These are phyloP conservation scores for Scheffersomyces stipitis DNA, from an alignment of 805 yeast species.

Conservation along the genomic window DNA sequence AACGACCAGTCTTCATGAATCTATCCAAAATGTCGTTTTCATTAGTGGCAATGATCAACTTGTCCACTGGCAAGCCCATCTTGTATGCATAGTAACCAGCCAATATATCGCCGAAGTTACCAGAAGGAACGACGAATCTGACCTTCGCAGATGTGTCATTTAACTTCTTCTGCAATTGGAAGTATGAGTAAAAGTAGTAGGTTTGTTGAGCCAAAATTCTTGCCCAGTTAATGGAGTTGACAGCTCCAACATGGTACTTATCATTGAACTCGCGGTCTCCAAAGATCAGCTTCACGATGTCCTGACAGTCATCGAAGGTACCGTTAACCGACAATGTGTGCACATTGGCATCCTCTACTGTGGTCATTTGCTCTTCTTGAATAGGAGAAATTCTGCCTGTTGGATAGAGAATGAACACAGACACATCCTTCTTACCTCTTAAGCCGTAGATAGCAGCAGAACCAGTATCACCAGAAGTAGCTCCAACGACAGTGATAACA, in stretches of 20 bases:
- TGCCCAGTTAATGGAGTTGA: conserved; percentile 98
- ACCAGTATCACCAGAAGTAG: conserved; percentile 99
- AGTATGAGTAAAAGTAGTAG: conserved; percentile 90
- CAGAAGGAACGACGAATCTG: conserved; percentile 93
- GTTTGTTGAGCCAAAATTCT: conserved; percentile 97
- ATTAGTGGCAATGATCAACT: conserved; percentile 90
- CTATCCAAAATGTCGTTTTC: conserved; percentile 94
- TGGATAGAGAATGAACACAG: conserved; percentile 94
- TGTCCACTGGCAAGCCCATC: conserved; percentile 92
- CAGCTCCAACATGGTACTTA: conserved; percentile 94
- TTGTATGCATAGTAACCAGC: conserved; percentile 94
- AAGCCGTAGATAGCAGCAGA: conserved; percentile 98
- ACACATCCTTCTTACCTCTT: conserved; percentile 95
- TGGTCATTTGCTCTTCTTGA: conserved; percentile 98
- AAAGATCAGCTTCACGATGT: conserved; percentile 88
- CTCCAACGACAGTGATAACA: conserved; percentile 94
- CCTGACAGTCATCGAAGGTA: conserved; percentile 98
- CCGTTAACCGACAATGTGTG: conserved; percentile 95
- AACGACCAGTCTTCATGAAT: conserved; percentile 82
- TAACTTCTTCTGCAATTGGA: conserved; percentile 54
- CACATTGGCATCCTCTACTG: conserved; percentile 88
- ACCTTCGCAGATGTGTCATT: conserved; percentile 42
- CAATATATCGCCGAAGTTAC: conserved; percentile 96
- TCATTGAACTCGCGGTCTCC: conserved; percentile 86
- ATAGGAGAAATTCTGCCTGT: conserved; percentile 96